A percentile compares a stretch with the other conserved stretches of the same genome.
phyloP scores from a whole-genome alignment of 129 eudicot species.

The Deinandra increscens region DNA sequence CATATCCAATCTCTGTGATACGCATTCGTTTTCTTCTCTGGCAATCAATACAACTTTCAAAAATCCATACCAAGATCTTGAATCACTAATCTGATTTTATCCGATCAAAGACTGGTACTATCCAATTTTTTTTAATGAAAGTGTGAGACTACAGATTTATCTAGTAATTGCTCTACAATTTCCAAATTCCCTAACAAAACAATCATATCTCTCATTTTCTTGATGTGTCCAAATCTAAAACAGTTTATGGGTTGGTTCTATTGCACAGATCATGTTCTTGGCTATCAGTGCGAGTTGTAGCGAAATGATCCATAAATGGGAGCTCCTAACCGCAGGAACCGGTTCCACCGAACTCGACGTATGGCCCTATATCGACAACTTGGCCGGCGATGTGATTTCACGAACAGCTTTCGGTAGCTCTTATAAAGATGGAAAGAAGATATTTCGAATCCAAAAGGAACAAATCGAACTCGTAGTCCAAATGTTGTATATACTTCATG shows the following conservation, averaged over 20 bases:
- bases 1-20: too few relatives aligned
- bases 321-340: slow-evolving; percentile 1
- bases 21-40: too few relatives aligned
- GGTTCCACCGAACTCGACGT: slow-evolving; percentile 30
- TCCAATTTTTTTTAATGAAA: too few relatives aligned
- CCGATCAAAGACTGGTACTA: too few relatives aligned
- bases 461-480: slow-evolving; percentile 20
- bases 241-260: not conserved
- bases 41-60: too few relatives aligned
- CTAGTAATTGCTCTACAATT: too few relatives aligned
- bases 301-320: slow-evolving; percentile 51
- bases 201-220: not conserved
- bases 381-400: slow-evolving; percentile 35
- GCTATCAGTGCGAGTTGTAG: slow-evolving; percentile 43
- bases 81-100: too few relatives aligned
- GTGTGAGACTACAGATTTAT: too few relatives aligned
- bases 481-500: slow-evolving; percentile 10
- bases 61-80: too few relatives aligned
- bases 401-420: slow-evolving; percentile 32
- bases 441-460: slow-evolving; percentile 32
- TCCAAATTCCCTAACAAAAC: too few relatives aligned
- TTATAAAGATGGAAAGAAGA: slow-evolving; percentile 31
- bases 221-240: not conserved
- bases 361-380: slow-evolving; percentile 28
- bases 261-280: slow-evolving; percentile 14